phyloP scores from a whole-genome alignment of 345 rosid genomes.

The Passiflora organensis region DNA sequence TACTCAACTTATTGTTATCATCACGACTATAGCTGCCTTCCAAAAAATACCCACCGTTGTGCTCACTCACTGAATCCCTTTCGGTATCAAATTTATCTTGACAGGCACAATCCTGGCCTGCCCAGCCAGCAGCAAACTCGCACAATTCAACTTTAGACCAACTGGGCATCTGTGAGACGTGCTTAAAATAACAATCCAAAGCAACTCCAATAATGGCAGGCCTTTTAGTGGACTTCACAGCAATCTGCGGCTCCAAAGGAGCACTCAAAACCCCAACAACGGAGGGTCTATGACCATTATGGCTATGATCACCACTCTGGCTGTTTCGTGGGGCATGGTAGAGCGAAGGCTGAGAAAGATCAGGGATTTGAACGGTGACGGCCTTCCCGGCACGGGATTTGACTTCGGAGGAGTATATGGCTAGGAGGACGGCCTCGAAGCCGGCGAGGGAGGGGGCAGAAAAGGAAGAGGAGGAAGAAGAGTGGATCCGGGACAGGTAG shows the following conservation, averaged over 20 bases:
- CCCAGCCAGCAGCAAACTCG: constrained; percentile 59
- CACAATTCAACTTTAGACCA: constrained; percentile 92
- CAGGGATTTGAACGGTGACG: constrained; percentile 62
- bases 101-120: constrained; percentile 79
- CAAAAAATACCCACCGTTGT: constrained; percentile 16
- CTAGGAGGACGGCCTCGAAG: constrained; percentile 89
- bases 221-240: constrained; percentile 78
- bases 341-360: constrained; percentile 87
- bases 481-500: constrained; percentile 77
- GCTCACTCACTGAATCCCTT: constrained; percentile 20
- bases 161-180: constrained; percentile 75
- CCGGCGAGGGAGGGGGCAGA: constrained; percentile 62
- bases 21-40: constrained; percentile 11
- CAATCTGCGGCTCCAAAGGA: constrained; percentile 69
- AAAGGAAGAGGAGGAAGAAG: constrained; percentile 47
- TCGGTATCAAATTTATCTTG: constrained; percentile 41
- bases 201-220: constrained; percentile 62
- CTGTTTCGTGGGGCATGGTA: constrained; percentile 67
- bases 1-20: constrained; percentile 14
- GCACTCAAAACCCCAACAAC: constrained; percentile 48
- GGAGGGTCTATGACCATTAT: constrained; percentile 28
- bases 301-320: constrained; percentile 4
- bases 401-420: constrained; percentile 70
- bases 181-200: constrained; percentile 69
- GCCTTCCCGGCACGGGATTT: constrained; percentile 82